Conservation (phyloP, 768 basidiomycete genomes). For the Antrodiella citrinella region DNA sequence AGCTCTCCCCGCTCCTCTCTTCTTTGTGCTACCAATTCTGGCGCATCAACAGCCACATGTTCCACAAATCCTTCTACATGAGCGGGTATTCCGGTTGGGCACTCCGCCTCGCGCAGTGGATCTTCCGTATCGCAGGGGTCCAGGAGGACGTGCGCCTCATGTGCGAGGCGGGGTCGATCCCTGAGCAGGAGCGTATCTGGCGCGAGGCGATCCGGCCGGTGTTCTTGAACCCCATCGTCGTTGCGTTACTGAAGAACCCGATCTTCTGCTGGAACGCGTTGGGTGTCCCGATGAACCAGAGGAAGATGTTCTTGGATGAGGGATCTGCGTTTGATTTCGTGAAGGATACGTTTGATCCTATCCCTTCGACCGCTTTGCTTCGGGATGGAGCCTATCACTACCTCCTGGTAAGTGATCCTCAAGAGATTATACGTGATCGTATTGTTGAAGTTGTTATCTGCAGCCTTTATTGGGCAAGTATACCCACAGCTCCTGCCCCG, state of each 20-base stretch:
- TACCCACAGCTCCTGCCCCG: conserved; percentile 49
- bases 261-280: conserved; percentile 72
- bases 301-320: conserved; percentile 28
- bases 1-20: conserved; percentile 60
- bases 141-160: conserved; percentile 44
- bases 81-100: conserved; percentile 64
- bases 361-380: conserved; percentile 17
- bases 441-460: no score
- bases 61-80: conserved; percentile 51
- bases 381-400: conserved; percentile 12
- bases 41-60: conserved; percentile 48
- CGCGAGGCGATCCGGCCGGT: conserved; percentile 49
- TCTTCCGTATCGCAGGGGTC: conserved; percentile 57
- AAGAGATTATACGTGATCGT: no score
- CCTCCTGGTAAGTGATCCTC: conserved; percentile 8
- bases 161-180: conserved; percentile 43
- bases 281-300: conserved; percentile 52
- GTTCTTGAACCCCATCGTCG: conserved; percentile 27
- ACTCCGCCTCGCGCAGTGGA: conserved; percentile 47
- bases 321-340: conserved; percentile 22
- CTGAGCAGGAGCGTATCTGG: conserved; percentile 61
- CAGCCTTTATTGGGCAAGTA: conserved; percentile 45
- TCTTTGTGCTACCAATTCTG: conserved; percentile 64
- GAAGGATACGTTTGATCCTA: conserved; percentile 22
- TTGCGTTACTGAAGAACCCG: conserved; percentile 44